phyloP scores from a whole-genome alignment of 1,139 yeast genomes.

The Pichia sp. region DNA sequence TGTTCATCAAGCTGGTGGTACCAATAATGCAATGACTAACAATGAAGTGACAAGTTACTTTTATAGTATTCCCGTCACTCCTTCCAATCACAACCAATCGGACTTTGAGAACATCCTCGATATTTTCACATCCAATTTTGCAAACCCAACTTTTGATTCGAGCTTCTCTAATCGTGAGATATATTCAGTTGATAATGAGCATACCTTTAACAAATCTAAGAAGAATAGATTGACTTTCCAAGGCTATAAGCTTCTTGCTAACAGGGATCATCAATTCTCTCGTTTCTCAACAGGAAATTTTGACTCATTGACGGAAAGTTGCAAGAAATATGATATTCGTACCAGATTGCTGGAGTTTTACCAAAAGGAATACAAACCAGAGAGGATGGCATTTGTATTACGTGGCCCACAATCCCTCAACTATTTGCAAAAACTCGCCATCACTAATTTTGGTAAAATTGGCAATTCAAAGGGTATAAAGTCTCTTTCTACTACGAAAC shows the following conservation, averaged over 20 bases:
- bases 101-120: slow-evolving; percentile 38
- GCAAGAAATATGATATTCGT: slow-evolving; percentile 21
- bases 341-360: slow-evolving; percentile 28
- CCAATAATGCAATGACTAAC: slow-evolving; percentile 58
- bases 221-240: slow-evolving; percentile 46
- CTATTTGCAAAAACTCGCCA: slow-evolving; percentile 43
- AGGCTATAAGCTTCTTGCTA: slow-evolving; percentile 46
- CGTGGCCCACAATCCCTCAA: slow-evolving; percentile 61
- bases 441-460: slow-evolving; percentile 30
- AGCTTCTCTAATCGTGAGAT: slow-evolving; percentile 42
- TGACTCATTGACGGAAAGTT: slow-evolving; percentile 26
- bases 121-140: slow-evolving; percentile 47
- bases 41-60: slow-evolving; percentile 57
- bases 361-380: slow-evolving; percentile 28
- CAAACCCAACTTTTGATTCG: slow-evolving; percentile 42
- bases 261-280: slow-evolving; percentile 35
- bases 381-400: slow-evolving; percentile 48
- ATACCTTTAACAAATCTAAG: slow-evolving; percentile 39
- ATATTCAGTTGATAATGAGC: slow-evolving; percentile 58
- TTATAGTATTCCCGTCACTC: slow-evolving; percentile 46
- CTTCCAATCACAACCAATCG: slow-evolving; percentile 14
- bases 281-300: slow-evolving; percentile 42
- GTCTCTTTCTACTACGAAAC: not conserved
- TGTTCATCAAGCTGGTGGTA: slow-evolving; percentile 45
- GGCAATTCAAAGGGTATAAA: not conserved